phyloP scores from a whole-genome alignment of 108 stramenopile genomes.

The Cyclotella baltica region DNA sequence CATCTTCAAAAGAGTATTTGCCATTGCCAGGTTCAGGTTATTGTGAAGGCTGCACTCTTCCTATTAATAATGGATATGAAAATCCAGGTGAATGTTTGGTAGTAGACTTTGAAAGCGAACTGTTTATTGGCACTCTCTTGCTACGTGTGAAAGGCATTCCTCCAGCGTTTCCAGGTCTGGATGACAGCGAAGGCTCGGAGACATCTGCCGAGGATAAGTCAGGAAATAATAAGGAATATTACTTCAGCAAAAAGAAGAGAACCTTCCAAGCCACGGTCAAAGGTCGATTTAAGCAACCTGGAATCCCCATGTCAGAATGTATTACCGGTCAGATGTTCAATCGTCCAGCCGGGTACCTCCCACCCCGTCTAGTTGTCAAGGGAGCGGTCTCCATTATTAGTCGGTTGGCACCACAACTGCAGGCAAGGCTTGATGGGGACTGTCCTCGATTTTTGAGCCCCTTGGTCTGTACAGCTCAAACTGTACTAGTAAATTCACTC shows the following conservation, averaged over 20 bases:
- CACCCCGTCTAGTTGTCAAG: constrained; percentile 73
- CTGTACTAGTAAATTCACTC: constrained; percentile 45
- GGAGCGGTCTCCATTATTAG: constrained; percentile 68
- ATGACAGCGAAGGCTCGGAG: background rate
- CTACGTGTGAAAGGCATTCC: constrained; percentile 58
- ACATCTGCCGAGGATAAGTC: background rate
- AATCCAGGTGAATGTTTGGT: constrained; percentile 59
- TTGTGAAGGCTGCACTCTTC: constrained; percentile 58
- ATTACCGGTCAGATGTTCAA: constrained; percentile 70
- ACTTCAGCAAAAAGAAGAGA: constrained; percentile 64
- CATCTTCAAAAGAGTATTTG: constrained; percentile 32
- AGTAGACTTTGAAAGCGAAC: constrained; percentile 75
- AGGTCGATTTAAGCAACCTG: constrained; percentile 55
- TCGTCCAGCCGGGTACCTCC: constrained; percentile 66
- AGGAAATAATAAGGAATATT: constrained; percentile 17
- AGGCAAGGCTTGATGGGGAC: constrained; percentile 63
- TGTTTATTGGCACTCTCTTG: constrained; percentile 74
- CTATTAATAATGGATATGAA: constrained; percentile 85
- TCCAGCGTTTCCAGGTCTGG: background rate
- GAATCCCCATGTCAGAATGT: constrained; percentile 57
- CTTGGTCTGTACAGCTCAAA: constrained; percentile 76
- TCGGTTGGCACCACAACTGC: constrained; percentile 79
- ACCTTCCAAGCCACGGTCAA: constrained; percentile 67
- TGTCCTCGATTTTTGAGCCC: constrained; percentile 69
- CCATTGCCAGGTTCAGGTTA: constrained; percentile 40